Base-by-base conservation (phyloP, 2,329 filamentous ascomycete genomes). In the Venturia carpophila region DNA sequence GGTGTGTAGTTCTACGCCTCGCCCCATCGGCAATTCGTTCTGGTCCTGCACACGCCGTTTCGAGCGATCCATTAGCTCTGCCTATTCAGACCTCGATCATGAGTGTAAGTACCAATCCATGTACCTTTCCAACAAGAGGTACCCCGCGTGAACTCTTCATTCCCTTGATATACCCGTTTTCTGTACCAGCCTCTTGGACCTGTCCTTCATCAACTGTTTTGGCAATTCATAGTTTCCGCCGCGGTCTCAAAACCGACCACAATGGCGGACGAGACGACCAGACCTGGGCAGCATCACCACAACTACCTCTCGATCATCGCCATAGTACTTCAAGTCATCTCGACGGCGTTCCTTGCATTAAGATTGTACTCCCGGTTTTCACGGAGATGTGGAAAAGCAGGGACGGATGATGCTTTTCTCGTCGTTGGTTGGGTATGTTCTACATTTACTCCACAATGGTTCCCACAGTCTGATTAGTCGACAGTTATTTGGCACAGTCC, bases 351-450 rank as follows among this genome's bases (percentile, higher is more conserved):
- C 34, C 49, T 64, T 39, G 63, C 45, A 39, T 7, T 64, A 13
- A 49, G 63, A 13, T 19, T 64, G 30, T 39, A 41, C 34, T 42
- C 55, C 17, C 45, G 63, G 10, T 41, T 42, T 27, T 42, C 49
- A 21, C 19, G 52, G 63, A 39, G 13, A 43, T 45, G 49, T n/a
- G 52, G 52, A 24, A 60, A 42, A 13, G 19, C 39, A 41, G 63
- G 63, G 11, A 39, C 37, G 7, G 63, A 64, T 34, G 63, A 64
- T 43, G 47, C 45, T 24, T 60, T 64, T 30, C 52, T 64, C 19
- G 39, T 60, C 39, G 10, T 64, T 42, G 63, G 37, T 41, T 64
- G 45, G 47, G 63, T 64, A 11, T 1, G 52, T 34, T 37, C 34
- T n/a, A 17, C 52, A 37, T 6, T n/a, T 27, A 30, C 24, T 34